phyloP scores from a whole-genome alignment of 169 alveolate species.

The Eimeria tenella region DNA sequence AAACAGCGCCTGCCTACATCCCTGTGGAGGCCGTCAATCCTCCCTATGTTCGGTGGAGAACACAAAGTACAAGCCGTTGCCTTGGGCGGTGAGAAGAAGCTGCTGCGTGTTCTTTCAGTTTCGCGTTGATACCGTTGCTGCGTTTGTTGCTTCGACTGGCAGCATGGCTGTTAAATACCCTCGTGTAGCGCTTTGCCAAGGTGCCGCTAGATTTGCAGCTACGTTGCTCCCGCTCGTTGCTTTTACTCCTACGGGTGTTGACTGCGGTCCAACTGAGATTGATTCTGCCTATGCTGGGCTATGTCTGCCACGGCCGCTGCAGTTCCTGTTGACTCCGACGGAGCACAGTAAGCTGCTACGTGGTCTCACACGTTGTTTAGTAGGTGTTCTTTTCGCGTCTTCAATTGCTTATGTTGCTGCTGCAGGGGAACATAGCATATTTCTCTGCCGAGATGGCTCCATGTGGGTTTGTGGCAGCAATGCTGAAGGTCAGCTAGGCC shows the following conservation, averaged over 20 bases:
- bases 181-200: not conserved
- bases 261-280: too few species aligned
- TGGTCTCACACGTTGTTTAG: not conserved
- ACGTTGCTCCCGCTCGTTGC: not conserved
- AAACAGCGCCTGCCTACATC: not conserved
- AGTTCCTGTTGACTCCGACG: too few species aligned
- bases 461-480: constrained; percentile 68
- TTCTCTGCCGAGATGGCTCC: constrained; percentile 49
- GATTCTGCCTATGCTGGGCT: not conserved
- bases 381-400: not conserved
- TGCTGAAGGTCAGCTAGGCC: constrained; percentile 43
- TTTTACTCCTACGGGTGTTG: not conserved
- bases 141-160: too few species aligned
- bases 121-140: too few species aligned
- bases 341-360: not conserved
- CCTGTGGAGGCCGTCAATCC: not conserved
- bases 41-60: not conserved
- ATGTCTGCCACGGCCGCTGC: too few species aligned
- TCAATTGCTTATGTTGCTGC: not conserved
- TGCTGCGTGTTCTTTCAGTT: not conserved
- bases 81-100: not conserved
- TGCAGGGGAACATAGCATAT: constrained; percentile 55
- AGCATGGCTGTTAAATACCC: too few species aligned
- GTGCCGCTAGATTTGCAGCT: not conserved
- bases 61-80: not conserved